phyloP scores from a whole-genome alignment of 108 stramenopile genomes.

The Nitzschia putrida region DNA sequence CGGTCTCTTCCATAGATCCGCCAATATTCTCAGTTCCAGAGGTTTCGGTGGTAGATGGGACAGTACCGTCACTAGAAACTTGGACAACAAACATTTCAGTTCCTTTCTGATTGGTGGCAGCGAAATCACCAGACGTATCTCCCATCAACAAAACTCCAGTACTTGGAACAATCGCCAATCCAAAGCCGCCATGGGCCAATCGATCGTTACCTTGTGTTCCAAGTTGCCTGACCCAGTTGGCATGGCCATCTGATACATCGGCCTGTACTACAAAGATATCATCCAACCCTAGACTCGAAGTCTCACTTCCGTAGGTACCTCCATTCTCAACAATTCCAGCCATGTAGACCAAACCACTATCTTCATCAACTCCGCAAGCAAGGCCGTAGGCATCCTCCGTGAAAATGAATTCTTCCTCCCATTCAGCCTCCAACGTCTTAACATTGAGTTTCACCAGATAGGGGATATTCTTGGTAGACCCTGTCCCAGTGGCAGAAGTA shows the following conservation, averaged over 20 bases:
- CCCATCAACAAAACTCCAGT: slow-evolving; percentile 46
- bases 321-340: slow-evolving; percentile 35
- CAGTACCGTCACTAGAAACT: slow-evolving; percentile 13
- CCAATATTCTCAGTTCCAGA: slow-evolving; percentile 22
- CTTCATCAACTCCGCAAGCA: slow-evolving; percentile 27
- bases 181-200: slow-evolving; percentile 41
- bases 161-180: slow-evolving; percentile 26
- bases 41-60: slow-evolving; percentile 20
- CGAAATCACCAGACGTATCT: slow-evolving; percentile 41
- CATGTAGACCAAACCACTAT: slow-evolving; percentile 18
- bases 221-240: slow-evolving; percentile 39
- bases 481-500: not conserved
- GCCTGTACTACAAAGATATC: slow-evolving; percentile 43
- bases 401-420: slow-evolving; percentile 18
- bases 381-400: slow-evolving; percentile 18
- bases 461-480: slow-evolving; percentile 1
- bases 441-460: slow-evolving; percentile 26
- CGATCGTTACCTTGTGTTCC: slow-evolving; percentile 46
- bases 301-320: slow-evolving; percentile 3
- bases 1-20: slow-evolving; percentile 1
- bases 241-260: slow-evolving; percentile 28
- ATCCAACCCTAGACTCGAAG: slow-evolving; percentile 22
- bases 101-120: slow-evolving; percentile 21
- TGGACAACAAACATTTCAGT: slow-evolving; percentile 29
- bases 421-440: slow-evolving; percentile 24